Evolutionary conservation across 805 yeast species (phyloP).

Genomic region (Kodamaea kakaduensis): DNA sequence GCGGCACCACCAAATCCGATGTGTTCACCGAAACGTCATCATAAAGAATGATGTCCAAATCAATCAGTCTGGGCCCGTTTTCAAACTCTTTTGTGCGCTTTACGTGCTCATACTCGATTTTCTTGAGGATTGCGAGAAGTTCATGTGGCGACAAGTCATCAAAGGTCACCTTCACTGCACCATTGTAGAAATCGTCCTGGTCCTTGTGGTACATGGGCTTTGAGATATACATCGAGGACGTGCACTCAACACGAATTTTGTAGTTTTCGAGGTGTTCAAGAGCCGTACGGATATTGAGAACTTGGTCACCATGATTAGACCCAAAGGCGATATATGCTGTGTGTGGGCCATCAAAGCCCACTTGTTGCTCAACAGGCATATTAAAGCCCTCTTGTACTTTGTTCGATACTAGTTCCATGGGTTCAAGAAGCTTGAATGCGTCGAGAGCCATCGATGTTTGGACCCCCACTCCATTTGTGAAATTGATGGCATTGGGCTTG

Average conservation of each 20-base stretch:
- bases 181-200: constrained; percentile 81
- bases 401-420: constrained; percentile 13
- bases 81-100: constrained; percentile 72
- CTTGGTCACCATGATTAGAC: constrained; percentile 73
- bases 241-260: constrained; percentile 45
- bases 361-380: constrained; percentile 5
- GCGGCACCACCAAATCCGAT: constrained; percentile 71
- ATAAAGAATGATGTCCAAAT: constrained; percentile 79
- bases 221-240: constrained; percentile 81
- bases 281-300: constrained; percentile 57
- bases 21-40: constrained; percentile 56
- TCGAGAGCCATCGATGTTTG: constrained; percentile 49
- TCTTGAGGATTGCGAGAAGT: constrained; percentile 58
- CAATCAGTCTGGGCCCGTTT: constrained; percentile 91
- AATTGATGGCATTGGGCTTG: constrained; percentile 85
- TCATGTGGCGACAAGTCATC: constrained; percentile 54
- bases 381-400: constrained; percentile 9
- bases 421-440: constrained; percentile 32
- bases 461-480: constrained; percentile 89
- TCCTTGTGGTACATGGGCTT: constrained; percentile 88
- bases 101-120: constrained; percentile 70
- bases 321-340: constrained; percentile 83
- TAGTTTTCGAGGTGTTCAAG: constrained; percentile 41
- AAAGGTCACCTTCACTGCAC: constrained; percentile 69
- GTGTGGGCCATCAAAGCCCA: constrained; percentile 26